Conservation (phyloP, 805 yeast species). For the Candida ovalis region DNA sequence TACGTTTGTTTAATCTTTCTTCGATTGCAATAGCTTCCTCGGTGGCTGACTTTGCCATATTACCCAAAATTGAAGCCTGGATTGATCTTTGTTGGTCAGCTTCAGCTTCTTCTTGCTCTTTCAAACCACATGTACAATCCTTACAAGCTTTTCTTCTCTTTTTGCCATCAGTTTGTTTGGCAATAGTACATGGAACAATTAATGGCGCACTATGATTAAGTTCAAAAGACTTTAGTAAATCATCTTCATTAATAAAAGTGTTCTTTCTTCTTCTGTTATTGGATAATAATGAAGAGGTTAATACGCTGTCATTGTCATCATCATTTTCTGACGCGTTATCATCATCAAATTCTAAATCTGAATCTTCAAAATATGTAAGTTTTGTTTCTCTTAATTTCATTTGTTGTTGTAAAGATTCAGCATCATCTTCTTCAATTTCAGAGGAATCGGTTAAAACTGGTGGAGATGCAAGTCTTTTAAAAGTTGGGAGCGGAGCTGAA, state of each 20-base stretch:
- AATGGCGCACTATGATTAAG: slow-evolving; percentile 31
- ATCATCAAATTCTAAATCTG: slow-evolving; percentile 10
- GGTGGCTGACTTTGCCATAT: slow-evolving; percentile 48
- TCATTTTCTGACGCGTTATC: slow-evolving; percentile 14
- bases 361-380: slow-evolving; percentile 51
- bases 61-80: slow-evolving; percentile 42
- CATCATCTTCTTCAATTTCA: slow-evolving; percentile 38
- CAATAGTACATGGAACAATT: slow-evolving; percentile 56
- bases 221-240: slow-evolving; percentile 36
- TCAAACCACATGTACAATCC: slow-evolving; percentile 96
- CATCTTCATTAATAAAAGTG: slow-evolving; percentile 56
- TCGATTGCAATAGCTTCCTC: slow-evolving; percentile 53
- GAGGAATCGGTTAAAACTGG: slow-evolving; percentile 45
- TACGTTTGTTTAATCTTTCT: slow-evolving; percentile 37
- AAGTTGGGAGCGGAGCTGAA: slow-evolving; percentile 24
- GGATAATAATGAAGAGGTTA: background rate
- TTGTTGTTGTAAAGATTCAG: slow-evolving; percentile 35
- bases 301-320: slow-evolving; percentile 22
- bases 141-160: slow-evolving; percentile 92
- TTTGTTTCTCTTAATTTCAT: slow-evolving; percentile 43
- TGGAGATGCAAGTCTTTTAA: slow-evolving; percentile 30
- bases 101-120: slow-evolving; percentile 77
- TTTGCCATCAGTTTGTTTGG: slow-evolving; percentile 36
- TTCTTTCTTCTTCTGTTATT: slow-evolving; percentile 35
- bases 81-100: slow-evolving; percentile 38